Evolutionary conservation across 768 basidiomycete genomes (phyloP).

Genomic region (Naganishia vishniacii): DNA sequence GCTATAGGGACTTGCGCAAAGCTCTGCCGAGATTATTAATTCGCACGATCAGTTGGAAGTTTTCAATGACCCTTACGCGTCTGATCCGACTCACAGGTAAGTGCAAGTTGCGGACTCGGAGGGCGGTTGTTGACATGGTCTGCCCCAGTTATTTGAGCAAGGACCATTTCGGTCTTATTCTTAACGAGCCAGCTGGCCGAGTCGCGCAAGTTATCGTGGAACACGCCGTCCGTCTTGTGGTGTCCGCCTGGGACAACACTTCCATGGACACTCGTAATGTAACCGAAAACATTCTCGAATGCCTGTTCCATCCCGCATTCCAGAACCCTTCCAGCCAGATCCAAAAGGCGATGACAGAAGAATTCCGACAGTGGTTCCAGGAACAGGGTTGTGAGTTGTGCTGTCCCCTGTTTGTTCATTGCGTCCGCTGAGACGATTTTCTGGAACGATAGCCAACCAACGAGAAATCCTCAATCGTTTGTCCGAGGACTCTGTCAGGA

Average conservation of each 20-base stretch:
- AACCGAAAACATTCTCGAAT: constrained; percentile 42
- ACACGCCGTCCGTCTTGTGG: constrained; percentile 62
- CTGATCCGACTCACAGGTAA: constrained; percentile 59
- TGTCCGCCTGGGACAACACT: constrained; percentile 73
- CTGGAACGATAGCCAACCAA: constrained; percentile 29
- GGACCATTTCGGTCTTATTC: constrained; percentile 28
- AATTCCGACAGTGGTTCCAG: constrained; percentile 20
- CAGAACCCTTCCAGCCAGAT: constrained; percentile 26
- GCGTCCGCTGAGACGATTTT: neutral
- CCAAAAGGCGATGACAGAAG: constrained; percentile 22
- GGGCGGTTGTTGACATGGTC: neutral
- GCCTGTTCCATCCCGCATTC: constrained; percentile 47
- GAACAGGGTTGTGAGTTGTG: constrained; percentile 15
- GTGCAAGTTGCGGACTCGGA: neutral
- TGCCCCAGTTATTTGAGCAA: constrained; percentile 21
- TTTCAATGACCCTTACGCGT: constrained; percentile 74
- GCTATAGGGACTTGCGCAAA: constrained; percentile 57
- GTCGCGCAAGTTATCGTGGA: constrained; percentile 65
- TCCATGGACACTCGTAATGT: constrained; percentile 37
- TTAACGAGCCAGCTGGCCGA: constrained; percentile 59
- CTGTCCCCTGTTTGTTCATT: neutral
- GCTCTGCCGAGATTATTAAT: constrained; percentile 72
- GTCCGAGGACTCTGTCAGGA: constrained; percentile 37
- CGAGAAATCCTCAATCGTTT: constrained; percentile 41
- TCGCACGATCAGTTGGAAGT: constrained; percentile 78